Evolutionary conservation across 2,329 filamentous ascomycete genomes (phyloP).

Genomic region (Exophiala oligosperma): DNA sequence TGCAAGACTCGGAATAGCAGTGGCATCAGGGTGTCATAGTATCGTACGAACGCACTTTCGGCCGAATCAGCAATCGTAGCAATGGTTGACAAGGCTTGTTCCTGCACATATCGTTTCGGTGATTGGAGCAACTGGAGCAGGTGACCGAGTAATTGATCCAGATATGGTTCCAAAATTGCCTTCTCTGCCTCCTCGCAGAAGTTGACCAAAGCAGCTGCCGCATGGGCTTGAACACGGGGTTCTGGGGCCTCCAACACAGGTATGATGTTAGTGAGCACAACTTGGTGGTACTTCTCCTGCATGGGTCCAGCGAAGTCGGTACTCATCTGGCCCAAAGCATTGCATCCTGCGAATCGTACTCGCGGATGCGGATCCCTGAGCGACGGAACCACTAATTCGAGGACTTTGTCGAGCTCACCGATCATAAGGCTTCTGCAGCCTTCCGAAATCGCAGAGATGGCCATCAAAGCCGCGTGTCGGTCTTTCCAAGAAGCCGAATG

Average conservation of each 20-base stretch:
- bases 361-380: conserved; percentile 87
- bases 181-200: conserved; percentile 99
- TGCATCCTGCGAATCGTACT: conserved; percentile 96
- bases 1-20: conserved; percentile 85
- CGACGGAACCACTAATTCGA: conserved; percentile 91
- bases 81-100: conserved; percentile 96
- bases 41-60: conserved; percentile 89
- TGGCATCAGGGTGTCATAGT: conserved; percentile 95
- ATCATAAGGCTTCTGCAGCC: conserved; percentile 96
- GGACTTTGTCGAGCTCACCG: conserved; percentile 86
- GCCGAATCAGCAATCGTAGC: conserved; percentile 98
- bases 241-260: conserved; percentile 88
- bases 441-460: conserved; percentile 96
- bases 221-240: conserved; percentile 92
- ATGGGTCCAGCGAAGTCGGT: conserved; percentile 98
- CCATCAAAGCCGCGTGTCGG: conserved; percentile 95
- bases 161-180: conserved; percentile 83
- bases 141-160: conserved; percentile 81
- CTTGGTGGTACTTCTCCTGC: conserved; percentile 91
- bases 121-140: conserved; percentile 86
- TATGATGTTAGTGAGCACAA: conserved; percentile 86
- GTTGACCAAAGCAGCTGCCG: conserved; percentile 95
- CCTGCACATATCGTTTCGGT: conserved; percentile 93
- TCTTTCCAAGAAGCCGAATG: conserved; percentile 92
- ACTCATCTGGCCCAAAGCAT: conserved; percentile 99